Base-by-base conservation (phyloP, 768 basidiomycete species). In the Chalciporus chontae region DNA sequence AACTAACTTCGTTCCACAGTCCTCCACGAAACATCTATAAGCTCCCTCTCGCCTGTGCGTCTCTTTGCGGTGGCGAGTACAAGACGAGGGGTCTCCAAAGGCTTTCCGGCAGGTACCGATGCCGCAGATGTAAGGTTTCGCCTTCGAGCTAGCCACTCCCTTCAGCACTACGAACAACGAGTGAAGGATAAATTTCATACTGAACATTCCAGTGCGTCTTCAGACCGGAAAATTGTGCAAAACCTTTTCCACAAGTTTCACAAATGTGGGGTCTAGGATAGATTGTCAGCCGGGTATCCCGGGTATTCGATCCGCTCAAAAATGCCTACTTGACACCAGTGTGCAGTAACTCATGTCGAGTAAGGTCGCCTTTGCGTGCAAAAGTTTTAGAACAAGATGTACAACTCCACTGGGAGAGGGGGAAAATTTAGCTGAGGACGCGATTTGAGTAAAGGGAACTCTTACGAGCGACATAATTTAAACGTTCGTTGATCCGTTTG, bases 11-110 rank as follows among this genome's bases (percentile, higher is more conserved):
- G 78, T 78, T 39, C 59, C 67, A 54, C 84, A 85, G n/a, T 63
- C 62, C 19, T 51, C 41, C 31, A 69, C 52, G 19, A 73, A 71
- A 58, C 84, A 87, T 38, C 58, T 60, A 54, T 76, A 80, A 23
- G 68, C 69, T 23, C 72, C 71, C 21, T 69, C 51, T 3, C 62
- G 63, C 15, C 62, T 55, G 58, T 87, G 85, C 3, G 71, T 77
- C 64, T 87, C 84, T 59, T 76, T 79, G 48, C 74, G 71, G 57
- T 88, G 86, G 8, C 86, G 81, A 26, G 78, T 70, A 54, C 81
- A 71, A 40, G 86, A 87, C 0, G 86, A 87, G 10, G 84, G 85
- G 57, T 88, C 86, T 13, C 79, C 79, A 55, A 88, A 88, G 13
- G 69, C 64, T 26, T 76, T 70, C 9, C 45, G 48, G 58, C 85